A percentile compares a stretch with the other conserved stretches of the same genome.
Evolutionary conservation across 2,329 filamentous ascomycete genomes (phyloP).

Genomic region (Magnaporthales sp.): DNA sequence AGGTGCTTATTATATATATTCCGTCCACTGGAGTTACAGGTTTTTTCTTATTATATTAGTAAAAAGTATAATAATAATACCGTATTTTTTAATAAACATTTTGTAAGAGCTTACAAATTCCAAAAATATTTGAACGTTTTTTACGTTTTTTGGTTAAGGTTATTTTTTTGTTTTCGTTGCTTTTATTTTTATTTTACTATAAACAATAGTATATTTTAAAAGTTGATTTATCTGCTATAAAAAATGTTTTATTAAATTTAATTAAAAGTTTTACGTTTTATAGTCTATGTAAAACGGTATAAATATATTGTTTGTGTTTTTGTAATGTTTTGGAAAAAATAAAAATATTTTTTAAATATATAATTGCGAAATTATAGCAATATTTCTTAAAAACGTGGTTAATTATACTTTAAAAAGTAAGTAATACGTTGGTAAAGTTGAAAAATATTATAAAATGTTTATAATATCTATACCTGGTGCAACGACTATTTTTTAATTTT

Average conservation of each 20-base stretch:
- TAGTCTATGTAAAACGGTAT: too few relatives aligned
- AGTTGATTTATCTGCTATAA: too few relatives aligned
- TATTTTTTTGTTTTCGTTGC: neutral
- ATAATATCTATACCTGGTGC: neutral
- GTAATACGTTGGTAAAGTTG: neutral
- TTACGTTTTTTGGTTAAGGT: conserved; percentile 3
- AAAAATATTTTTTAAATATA: neutral
- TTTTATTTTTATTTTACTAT: neutral
- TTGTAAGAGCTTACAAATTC: conserved; percentile 23
- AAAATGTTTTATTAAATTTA: too few relatives aligned
- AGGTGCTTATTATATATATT: too few relatives aligned
- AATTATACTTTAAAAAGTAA: neutral
- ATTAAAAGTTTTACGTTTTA: too few relatives aligned
- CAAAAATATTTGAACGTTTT: conserved; percentile 18
- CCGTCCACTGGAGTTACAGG: too few relatives aligned
- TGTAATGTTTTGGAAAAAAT: neutral
- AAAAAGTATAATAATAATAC: conserved; percentile 12
- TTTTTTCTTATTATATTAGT: conserved; percentile 13
- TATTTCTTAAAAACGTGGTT: neutral
- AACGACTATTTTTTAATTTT: neutral
- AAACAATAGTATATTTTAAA: too few relatives aligned
- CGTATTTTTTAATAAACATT: conserved; percentile 19
- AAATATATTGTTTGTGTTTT: neutral
- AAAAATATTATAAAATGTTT: too few relatives aligned
- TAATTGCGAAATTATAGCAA: neutral